A percentile compares a stretch with the other conserved stretches of the same genome.
These are phyloP conservation scores for Quercus phellos DNA, from an alignment of 331 rosid genomes.

Conservation along the genomic window DNA sequence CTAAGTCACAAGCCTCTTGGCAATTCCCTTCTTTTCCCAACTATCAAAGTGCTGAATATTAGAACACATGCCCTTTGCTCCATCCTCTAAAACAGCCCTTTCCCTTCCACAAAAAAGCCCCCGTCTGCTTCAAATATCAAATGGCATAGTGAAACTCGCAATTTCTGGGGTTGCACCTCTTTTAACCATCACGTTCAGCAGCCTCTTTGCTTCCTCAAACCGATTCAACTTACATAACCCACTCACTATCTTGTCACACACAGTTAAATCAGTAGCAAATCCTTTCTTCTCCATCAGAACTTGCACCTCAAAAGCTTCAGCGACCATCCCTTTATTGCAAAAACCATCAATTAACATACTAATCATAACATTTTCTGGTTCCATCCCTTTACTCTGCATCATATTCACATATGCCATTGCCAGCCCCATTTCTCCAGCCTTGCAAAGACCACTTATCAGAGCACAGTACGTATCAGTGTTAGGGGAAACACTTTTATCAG, in stretches of 20 bases:
- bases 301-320: constrained; percentile 25
- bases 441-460: constrained; percentile 23
- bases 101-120: neutral
- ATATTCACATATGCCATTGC: constrained; percentile 18
- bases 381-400: constrained; percentile 24
- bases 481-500: constrained; percentile 12
- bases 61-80: neutral
- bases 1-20: no score
- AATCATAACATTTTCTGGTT: constrained; percentile 8
- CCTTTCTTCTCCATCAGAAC: constrained; percentile 21
- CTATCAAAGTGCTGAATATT: no score
- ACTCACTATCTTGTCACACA: constrained; percentile 1
- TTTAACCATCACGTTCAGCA: constrained; percentile 13
- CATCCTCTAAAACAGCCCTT: neutral
- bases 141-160: neutral
- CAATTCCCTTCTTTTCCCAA: no score
- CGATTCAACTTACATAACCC: constrained; percentile 20
- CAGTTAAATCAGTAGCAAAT: neutral
- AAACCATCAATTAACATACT: constrained; percentile 19
- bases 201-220: constrained; percentile 17
- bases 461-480: constrained; percentile 25
- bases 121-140: neutral
- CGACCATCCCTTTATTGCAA: constrained; percentile 17
- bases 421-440: constrained; percentile 22
- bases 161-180: constrained; percentile 6